Evolutionary conservation across 305 asterid genomes (phyloP).

Genomic region (Fraxinus latifolia): DNA sequence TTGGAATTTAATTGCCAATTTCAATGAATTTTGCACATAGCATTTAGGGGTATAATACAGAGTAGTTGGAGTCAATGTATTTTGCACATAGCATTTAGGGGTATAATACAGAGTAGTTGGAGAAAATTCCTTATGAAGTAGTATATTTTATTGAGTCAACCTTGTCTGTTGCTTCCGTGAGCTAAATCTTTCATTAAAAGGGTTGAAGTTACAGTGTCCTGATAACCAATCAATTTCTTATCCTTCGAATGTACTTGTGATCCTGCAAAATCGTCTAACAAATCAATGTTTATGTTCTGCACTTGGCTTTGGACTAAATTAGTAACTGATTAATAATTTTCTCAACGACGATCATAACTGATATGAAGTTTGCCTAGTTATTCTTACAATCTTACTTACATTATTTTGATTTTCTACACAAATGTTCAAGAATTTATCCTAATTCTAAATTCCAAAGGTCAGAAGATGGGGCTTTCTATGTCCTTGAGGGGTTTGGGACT

Average conservation of each 20-base stretch:
- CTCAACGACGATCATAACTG: neutral
- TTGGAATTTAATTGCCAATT: neutral
- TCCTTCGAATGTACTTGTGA: neutral
- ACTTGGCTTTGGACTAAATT: neutral
- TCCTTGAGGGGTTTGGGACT: neutral
- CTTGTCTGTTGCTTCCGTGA: slow-evolving; percentile 14
- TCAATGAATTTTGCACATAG: neutral
- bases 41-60: neutral
- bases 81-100: neutral
- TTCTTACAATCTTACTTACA: neutral
- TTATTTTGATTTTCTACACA: neutral
- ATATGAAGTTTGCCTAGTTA: neutral
- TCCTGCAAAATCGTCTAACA: neutral
- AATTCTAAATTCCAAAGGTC: neutral
- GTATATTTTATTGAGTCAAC: neutral
- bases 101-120: slow-evolving; percentile 1
- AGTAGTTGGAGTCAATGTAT: slow-evolving; percentile 10
- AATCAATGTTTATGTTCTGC: neutral
- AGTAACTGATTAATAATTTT: neutral
- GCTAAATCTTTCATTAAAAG: neutral
- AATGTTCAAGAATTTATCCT: neutral
- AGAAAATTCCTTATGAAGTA: slow-evolving; percentile 2
- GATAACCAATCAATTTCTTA: neutral
- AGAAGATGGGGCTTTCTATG: neutral
- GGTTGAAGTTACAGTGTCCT: neutral